Evolutionary conservation across 352 stramenopile genomes (phyloP).

Genomic region (Phytophthora podocarpi): DNA sequence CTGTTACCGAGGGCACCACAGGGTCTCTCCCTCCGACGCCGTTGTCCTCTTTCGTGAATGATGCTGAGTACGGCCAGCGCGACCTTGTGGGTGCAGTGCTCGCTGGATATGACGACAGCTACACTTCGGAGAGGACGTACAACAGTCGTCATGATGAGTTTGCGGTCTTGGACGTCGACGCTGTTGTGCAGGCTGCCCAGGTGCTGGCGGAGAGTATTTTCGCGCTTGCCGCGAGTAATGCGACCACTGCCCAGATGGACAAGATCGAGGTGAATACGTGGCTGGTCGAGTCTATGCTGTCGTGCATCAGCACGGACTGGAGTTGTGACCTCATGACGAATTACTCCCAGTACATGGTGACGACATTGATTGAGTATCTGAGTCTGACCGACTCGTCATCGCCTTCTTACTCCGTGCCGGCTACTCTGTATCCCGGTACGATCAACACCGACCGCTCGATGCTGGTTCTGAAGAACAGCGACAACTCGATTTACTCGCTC

Average conservation of each 20-base stretch:
- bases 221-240: constrained; percentile 55
- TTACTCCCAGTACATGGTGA: constrained; percentile 65
- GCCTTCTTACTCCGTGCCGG: constrained; percentile 57
- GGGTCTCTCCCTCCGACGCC: constrained; percentile 64
- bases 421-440: constrained; percentile 64
- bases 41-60: constrained; percentile 78
- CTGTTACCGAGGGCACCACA: constrained; percentile 42
- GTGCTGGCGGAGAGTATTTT: constrained; percentile 80
- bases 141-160: constrained; percentile 75
- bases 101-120: constrained; percentile 67
- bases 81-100: constrained; percentile 70
- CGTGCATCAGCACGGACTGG: constrained; percentile 71
- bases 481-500: constrained; percentile 44
- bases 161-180: constrained; percentile 47
- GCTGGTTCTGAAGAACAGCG: constrained; percentile 52
- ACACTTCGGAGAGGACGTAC: constrained; percentile 52
- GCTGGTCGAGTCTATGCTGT: constrained; percentile 60
- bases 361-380: constrained; percentile 75
- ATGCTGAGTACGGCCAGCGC: constrained; percentile 61
- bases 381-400: constrained; percentile 42
- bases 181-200: constrained; percentile 66
- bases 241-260: constrained; percentile 41
- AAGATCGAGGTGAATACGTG: constrained; percentile 60
- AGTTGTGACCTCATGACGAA: constrained; percentile 70
- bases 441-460: constrained; percentile 54